Percentiles rank a stretch among this genome's conserved stretches.
Evolutionary conservation across 2,329 filamentous ascomycete species (phyloP).

Genomic region (Neonectria sp.): DNA sequence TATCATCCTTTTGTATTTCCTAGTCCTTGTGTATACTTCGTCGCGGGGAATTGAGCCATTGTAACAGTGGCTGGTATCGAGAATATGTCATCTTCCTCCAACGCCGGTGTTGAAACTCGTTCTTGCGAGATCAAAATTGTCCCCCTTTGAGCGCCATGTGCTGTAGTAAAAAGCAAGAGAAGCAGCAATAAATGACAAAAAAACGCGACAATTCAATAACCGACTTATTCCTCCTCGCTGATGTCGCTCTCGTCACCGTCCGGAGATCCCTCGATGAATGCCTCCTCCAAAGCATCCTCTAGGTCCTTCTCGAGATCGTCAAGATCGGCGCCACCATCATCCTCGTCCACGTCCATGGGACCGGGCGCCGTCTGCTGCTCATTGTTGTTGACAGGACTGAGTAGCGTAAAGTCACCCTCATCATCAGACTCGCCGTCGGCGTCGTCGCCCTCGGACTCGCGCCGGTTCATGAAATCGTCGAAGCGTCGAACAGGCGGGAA

Average conservation of each 20-base stretch:
- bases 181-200: conserved; percentile 6
- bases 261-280: conserved; percentile 61
- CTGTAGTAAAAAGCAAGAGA: conserved; percentile 6
- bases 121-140: conserved; percentile 16
- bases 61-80: conserved; percentile 28
- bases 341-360: conserved; percentile 49
- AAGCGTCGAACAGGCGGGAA: conserved; percentile 65
- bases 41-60: neutral
- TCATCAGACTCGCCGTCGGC: conserved; percentile 64
- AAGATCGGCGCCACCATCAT: conserved; percentile 51
- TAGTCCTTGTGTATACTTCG: conserved; percentile 2
- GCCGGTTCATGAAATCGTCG: conserved; percentile 66
- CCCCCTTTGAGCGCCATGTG: conserved; percentile 20
- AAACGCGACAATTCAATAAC: neutral
- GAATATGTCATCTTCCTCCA: conserved; percentile 19
- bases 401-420: conserved; percentile 65
- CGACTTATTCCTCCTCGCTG: conserved; percentile 73
- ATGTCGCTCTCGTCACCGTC: conserved; percentile 75
- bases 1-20: conserved; percentile 4
- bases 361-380: conserved; percentile 46
- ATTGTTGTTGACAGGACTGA: conserved; percentile 66
- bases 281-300: conserved; percentile 64
- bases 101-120: conserved; percentile 25
- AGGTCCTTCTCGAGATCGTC: conserved; percentile 66
- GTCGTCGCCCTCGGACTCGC: conserved; percentile 63